These are phyloP conservation scores for Daucus carota DNA, from an alignment of 129 eudicot species.

Conservation along the genomic window DH1_v3.0 NC_030388.2:25233501-25234000, in stretches of 20 bases:
- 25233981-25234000: neutral
- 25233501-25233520: neutral
- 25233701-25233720: neutral
- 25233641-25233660: neutral
- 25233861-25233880: constrained; percentile 7
- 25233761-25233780: neutral
- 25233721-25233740: constrained; percentile 3
- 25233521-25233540: neutral
- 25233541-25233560: neutral
- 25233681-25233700: neutral
- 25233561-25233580: neutral
- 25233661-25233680: neutral
- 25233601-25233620: neutral
- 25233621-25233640: neutral
- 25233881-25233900: neutral
- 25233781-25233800: neutral
- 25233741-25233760: constrained; percentile 1
- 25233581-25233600: neutral
- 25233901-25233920: neutral
- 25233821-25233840: neutral
- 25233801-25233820: neutral
- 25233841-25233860: constrained; percentile 5
- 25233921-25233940: neutral
- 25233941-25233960: neutral
- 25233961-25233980: constrained; percentile 3